Evolutionary conservation across 1,284 basidiomycete species (phyloP).

Genomic region (Rhodotorula sp.): DNA sequence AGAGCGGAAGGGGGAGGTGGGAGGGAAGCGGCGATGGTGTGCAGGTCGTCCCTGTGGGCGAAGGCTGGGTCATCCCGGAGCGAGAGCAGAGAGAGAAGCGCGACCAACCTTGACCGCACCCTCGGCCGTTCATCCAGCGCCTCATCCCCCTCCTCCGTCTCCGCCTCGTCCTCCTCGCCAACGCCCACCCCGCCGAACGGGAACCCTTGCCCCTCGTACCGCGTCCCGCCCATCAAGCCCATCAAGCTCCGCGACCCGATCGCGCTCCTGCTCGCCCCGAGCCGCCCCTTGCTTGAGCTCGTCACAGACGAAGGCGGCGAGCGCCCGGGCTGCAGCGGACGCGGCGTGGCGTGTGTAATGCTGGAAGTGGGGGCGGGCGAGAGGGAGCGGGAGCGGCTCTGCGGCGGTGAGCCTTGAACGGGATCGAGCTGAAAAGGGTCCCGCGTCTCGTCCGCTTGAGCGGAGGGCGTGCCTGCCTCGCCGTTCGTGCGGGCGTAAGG

Average conservation of each 20-base stretch:
- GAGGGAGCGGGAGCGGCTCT: not conserved
- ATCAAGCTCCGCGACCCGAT: conserved; percentile 36
- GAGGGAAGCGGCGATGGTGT: conserved; percentile 11
- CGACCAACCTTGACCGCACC: not conserved
- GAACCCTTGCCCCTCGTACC: conserved; percentile 19
- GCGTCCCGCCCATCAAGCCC: conserved; percentile 35
- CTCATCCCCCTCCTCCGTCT: not conserved
- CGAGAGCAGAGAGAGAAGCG: not conserved
- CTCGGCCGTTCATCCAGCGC: not conserved
- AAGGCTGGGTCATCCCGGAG: not conserved
- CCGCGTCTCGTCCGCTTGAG: not conserved
- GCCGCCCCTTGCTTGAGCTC: not conserved
- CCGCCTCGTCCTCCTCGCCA: conserved; percentile 14
- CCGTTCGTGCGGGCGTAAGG: not conserved
- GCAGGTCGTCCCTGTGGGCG: conserved; percentile 4
- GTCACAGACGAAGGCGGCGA: not conserved
- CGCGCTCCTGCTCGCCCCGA: conserved; percentile 6
- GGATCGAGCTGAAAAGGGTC: conserved; percentile 5
- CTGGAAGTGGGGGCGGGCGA: conserved; percentile 9
- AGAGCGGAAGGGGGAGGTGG: conserved; percentile 31
- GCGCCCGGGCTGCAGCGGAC: not conserved
- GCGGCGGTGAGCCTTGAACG: not conserved
- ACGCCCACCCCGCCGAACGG: conserved; percentile 7
- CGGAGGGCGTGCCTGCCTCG: no score
- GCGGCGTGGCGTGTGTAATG: not conserved